Evolutionary conservation across 2,329 filamentous ascomycete genomes (phyloP).

Genomic region (Ascochyta fabae): DNA sequence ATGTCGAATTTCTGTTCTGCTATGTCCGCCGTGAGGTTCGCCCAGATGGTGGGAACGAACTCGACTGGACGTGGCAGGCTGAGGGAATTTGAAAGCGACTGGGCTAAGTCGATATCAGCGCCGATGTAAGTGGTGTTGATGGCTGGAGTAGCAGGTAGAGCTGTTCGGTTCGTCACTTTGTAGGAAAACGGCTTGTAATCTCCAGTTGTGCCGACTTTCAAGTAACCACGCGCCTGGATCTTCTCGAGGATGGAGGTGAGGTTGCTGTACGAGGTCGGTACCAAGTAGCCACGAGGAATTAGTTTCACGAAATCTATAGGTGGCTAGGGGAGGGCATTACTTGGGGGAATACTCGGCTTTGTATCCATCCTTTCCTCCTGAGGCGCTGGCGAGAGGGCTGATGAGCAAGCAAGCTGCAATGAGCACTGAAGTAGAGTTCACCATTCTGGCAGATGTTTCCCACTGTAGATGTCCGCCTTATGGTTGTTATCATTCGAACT

Average conservation of each 20-base stretch:
- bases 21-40: conserved; percentile 14
- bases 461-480: no score
- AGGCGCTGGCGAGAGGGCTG: background rate
- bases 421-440: background rate
- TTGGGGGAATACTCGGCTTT: background rate
- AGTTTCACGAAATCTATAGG: no score
- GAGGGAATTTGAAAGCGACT: conserved; percentile 18
- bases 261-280: conserved; percentile 4
- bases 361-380: background rate
- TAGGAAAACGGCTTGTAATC: conserved; percentile 26
- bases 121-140: conserved; percentile 23
- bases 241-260: conserved; percentile 16
- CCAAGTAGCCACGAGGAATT: background rate
- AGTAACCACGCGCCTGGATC: conserved; percentile 20
- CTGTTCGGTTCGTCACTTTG: conserved; percentile 18
- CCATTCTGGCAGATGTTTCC: background rate
- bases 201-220: conserved; percentile 25
- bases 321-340: no score
- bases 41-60: conserved; percentile 22
- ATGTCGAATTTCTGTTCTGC: conserved; percentile 17
- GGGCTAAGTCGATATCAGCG: conserved; percentile 20
- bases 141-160: conserved; percentile 12
- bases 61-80: conserved; percentile 10
- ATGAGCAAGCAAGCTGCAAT: background rate
- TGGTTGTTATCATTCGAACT: no score